These are phyloP conservation scores for Ceratobasidium papillatum DNA, from an alignment of 1,284 basidiomycete species.

Conservation along the genomic window DNA sequence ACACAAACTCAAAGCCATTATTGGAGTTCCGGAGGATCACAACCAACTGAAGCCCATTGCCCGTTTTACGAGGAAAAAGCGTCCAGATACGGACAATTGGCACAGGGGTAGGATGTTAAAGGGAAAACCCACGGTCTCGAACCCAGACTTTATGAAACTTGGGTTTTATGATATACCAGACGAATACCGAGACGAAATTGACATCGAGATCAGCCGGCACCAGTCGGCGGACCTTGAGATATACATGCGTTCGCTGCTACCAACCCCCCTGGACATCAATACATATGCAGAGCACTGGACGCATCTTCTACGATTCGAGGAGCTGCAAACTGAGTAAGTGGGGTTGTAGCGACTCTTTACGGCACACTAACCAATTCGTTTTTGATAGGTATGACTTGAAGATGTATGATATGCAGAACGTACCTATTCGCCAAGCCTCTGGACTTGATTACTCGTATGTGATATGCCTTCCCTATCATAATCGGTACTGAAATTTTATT, in stretches of 20 bases:
- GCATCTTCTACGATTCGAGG: constrained; percentile 43
- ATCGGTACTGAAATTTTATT: background rate
- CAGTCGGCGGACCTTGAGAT: background rate
- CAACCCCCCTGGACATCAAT: background rate
- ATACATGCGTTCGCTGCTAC: constrained; percentile 17
- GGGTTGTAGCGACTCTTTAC: constrained; percentile 45
- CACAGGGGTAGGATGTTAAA: constrained; percentile 56
- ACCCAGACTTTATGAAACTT: constrained; percentile 47
- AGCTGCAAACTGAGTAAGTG: constrained; percentile 47
- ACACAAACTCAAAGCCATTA: constrained; percentile 48
- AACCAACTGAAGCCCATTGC: constrained; percentile 59
- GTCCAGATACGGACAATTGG: constrained; percentile 54
- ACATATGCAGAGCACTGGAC: constrained; percentile 39
- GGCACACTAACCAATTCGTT: constrained; percentile 4
- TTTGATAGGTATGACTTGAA: constrained; percentile 57
- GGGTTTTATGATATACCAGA: constrained; percentile 56
- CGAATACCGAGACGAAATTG: constrained; percentile 46
- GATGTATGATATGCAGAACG: constrained; percentile 61
- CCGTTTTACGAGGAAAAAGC: constrained; percentile 58
- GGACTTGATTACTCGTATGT: constrained; percentile 47
- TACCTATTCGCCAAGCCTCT: constrained; percentile 49
- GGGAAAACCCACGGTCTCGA: background rate
- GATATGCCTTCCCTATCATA: background rate
- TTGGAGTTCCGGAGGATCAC: constrained; percentile 59
- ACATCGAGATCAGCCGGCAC: background rate